Evolutionary conservation across 306 rosid genomes (phyloP).

Genomic region (Canavalia ensiformis): DNA sequence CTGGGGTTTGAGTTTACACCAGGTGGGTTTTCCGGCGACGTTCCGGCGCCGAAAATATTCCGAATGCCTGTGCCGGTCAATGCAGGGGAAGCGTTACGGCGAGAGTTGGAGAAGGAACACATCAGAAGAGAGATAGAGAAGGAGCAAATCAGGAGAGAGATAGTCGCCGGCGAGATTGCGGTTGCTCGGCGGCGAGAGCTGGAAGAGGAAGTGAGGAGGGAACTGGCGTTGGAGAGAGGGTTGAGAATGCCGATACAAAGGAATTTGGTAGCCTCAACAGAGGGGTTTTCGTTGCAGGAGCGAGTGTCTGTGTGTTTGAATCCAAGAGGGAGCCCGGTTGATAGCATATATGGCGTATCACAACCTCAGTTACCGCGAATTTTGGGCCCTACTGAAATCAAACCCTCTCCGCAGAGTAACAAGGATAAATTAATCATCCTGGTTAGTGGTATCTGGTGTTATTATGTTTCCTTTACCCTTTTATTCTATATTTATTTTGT

Average conservation of each 20-base stretch:
- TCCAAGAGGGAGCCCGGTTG: conserved; percentile 21
- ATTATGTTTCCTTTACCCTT: not conserved
- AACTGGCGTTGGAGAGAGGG: conserved; percentile 55
- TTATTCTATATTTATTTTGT: not conserved
- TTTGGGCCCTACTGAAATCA: not conserved
- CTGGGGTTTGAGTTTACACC: not conserved
- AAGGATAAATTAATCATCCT: conserved; percentile 52
- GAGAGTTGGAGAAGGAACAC: conserved; percentile 57
- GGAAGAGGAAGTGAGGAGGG: conserved; percentile 69
- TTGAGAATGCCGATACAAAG: conserved; percentile 41
- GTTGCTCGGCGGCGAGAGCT: conserved; percentile 47
- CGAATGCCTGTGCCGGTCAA: not conserved
- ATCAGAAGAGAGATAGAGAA: conserved; percentile 60
- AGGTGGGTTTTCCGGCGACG: conserved; percentile 6
- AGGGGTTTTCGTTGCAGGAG: conserved; percentile 21
- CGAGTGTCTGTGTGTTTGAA: conserved; percentile 20
- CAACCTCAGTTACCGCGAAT: not conserved
- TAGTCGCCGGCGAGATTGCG: conserved; percentile 46
- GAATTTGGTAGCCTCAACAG: not conserved
- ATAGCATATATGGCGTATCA: not conserved
- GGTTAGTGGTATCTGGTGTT: conserved; percentile 50
- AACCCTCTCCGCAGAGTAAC: conserved; percentile 7
- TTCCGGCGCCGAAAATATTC: not conserved
- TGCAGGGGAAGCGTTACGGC: conserved; percentile 31
- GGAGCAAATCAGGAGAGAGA: conserved; percentile 58